These are phyloP conservation scores for Brassica carinata DNA, from an alignment of 345 rosid species.

Conservation along the genomic window DNA sequence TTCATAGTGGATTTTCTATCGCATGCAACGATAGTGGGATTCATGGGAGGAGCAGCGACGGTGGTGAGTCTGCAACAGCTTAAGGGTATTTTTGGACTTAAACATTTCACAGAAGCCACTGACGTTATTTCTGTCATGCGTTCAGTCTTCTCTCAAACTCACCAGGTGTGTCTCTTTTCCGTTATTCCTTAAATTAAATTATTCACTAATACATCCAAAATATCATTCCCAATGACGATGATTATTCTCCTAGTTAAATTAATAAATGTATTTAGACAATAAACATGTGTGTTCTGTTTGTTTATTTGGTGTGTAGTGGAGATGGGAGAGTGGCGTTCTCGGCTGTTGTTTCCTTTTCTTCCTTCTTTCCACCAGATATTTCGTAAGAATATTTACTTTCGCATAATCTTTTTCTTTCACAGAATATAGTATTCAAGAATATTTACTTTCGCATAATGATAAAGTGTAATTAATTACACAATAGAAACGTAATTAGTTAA, in stretches of 20 bases:
- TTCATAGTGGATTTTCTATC: conserved; percentile 93
- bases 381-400: conserved; percentile 45
- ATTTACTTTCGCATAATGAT: neutral
- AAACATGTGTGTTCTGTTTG: conserved; percentile 23
- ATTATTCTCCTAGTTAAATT: neutral
- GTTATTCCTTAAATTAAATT: neutral
- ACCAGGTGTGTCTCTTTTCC: conserved; percentile 50
- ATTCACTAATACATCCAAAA: conserved; percentile 17
- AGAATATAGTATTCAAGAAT: neutral
- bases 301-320: conserved; percentile 66
- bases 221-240: conserved; percentile 9
- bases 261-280: neutral
- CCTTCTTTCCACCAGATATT: conserved; percentile 67
- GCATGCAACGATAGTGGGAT: conserved; percentile 96
- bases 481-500: neutral
- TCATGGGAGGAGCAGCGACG: conserved; percentile 98
- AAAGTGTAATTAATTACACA: neutral
- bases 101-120: conserved; percentile 75
- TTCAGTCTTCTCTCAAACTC: conserved; percentile 75
- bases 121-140: conserved; percentile 81
- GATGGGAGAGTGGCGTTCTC: conserved; percentile 93
- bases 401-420: neutral
- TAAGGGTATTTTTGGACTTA: conserved; percentile 82
- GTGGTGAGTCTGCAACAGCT: conserved; percentile 94
- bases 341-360: conserved; percentile 89